Base-by-base conservation (phyloP, 1,284 basidiomycete genomes). In the Ustilago vetiveriae region DNA sequence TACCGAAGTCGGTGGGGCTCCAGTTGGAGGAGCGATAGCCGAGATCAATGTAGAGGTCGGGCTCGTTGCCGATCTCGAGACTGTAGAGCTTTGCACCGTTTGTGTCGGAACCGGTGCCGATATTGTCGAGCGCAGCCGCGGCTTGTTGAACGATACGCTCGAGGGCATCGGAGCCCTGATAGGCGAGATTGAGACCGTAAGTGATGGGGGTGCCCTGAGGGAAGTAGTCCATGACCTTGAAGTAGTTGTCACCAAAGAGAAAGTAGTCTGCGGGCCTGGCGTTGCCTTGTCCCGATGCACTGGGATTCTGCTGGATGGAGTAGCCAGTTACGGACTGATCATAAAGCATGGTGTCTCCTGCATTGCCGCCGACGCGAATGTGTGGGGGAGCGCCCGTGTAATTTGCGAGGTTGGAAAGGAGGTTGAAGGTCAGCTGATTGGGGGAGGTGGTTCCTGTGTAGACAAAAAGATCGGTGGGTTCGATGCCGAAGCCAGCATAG, bases 41-140 rank as follows among this genome's bases (percentile, higher is more conserved):
- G 22, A 70, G 60, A 19, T 63, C 41, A 36, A 66, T 53, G 51
- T 65, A 76, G 10, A 76, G 64, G 54, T 76, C 74, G 8, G 74
- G 74, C 53, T 76, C 74, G 51, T 76, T 76, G 6, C 74, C 74
- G 13, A 76, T 69, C 44, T 76, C 74, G 46, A 76, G 58, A 51
- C 74, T 53, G 50, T 59, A 65, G 47, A 76, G 55, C 27, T 60
- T 63, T 36, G 66, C 48, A 17, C 55, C 67, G 21, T 45, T 51
- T 27, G 38, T 43, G 30, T 39, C 44, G 19, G 41, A 29, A 17
- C 59, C 59, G 19, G 41, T 35, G 21, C 59, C 59, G 24, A 72
- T 44, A 27, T 50, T 42, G 19, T 56, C 40, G 17, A 76, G 51
- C 14, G 65, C 62, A 11, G 66, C 69, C 10, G 44, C 21, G 2